phyloP scores from a whole-genome alignment of 2,329 filamentous ascomycete species.

The Hypoxylon sp. region DNA sequence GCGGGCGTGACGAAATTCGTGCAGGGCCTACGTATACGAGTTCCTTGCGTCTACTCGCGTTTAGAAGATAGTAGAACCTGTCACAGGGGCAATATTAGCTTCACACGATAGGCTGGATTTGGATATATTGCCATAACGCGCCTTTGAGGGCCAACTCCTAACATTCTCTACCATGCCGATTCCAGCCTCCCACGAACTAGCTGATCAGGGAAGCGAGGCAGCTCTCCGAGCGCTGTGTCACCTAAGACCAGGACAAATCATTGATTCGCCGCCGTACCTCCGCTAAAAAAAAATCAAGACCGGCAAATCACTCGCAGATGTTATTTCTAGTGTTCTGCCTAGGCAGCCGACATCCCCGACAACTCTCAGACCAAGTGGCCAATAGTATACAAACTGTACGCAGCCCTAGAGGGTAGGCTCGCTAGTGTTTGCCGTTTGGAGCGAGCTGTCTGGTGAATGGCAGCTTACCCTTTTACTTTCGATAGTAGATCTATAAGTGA shows the following conservation, averaged over 20 bases:
- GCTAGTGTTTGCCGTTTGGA: constrained; percentile 13
- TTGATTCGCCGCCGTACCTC: constrained; percentile 30
- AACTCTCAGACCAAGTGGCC: neutral
- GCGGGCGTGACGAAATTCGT: neutral
- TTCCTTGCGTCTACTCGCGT: neutral
- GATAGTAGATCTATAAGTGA: constrained; percentile 58
- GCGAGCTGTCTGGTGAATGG: constrained; percentile 7
- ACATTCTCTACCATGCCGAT: constrained; percentile 6
- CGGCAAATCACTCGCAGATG: constrained; percentile 19
- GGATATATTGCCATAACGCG: neutral
- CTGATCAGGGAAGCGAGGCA: constrained; percentile 40
- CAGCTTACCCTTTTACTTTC: constrained; percentile 53
- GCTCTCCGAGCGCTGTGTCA: constrained; percentile 47
- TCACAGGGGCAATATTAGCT: neutral
- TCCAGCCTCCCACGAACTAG: constrained; percentile 4
- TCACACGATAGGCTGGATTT: constrained; percentile 7
- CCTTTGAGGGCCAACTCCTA: neutral
- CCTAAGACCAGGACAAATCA: constrained; percentile 37
- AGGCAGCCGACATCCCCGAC: neutral
- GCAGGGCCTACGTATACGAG: neutral
- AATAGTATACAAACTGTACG: constrained; percentile 6
- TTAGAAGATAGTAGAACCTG: neutral
- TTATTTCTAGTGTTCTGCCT: constrained; percentile 14
- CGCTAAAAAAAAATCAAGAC: constrained; percentile 15
- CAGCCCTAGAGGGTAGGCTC: neutral